Conservation (phyloP, 2,329 filamentous ascomycete species). For the Xylariaceae sp. region DNA sequence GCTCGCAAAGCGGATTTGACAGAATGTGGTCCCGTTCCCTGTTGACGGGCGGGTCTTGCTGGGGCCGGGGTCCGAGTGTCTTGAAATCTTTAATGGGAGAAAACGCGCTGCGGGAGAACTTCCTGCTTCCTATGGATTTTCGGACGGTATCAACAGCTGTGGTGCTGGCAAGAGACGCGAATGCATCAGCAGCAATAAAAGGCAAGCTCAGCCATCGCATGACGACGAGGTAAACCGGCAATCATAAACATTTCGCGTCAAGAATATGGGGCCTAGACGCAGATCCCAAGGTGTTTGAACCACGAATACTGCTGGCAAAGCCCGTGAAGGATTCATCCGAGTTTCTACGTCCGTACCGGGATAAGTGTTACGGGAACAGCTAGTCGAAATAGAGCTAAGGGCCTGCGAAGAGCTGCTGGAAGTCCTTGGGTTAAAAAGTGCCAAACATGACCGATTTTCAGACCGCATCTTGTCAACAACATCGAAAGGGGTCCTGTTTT, state of each 20-base stretch:
- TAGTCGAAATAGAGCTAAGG: constrained; percentile 19
- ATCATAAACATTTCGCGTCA: constrained; percentile 19
- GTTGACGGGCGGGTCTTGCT: constrained; percentile 29
- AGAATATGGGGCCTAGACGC: constrained; percentile 21
- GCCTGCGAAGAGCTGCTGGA: constrained; percentile 18
- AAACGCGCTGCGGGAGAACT: constrained; percentile 20
- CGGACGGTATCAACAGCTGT: constrained; percentile 13
- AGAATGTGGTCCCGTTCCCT: constrained; percentile 21
- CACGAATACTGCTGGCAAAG: constrained; percentile 7
- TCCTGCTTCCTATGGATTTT: constrained; percentile 11
- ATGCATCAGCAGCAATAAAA: constrained; percentile 16
- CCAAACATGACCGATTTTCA: constrained; percentile 22
- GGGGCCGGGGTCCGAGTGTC: constrained; percentile 22
- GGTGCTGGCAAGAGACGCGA: constrained; percentile 17
- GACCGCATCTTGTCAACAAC: constrained; percentile 22
- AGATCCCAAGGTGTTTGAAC: constrained; percentile 24
- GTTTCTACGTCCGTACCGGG: constrained; percentile 14
- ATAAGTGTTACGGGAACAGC: constrained; percentile 19
- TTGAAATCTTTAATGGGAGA: constrained; percentile 13
- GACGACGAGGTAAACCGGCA: constrained; percentile 11
- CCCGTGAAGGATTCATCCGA: constrained; percentile 22
- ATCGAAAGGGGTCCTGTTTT: constrained; percentile 18
- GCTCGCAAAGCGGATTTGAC: constrained; percentile 24
- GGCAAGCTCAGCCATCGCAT: constrained; percentile 22
- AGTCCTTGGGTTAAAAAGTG: constrained; percentile 17